Percentiles rank a stretch among this genome's conserved stretches.
phyloP scores from a whole-genome alignment of 2,329 filamentous ascomycete genomes.

The Westerdykella sp. region DNA sequence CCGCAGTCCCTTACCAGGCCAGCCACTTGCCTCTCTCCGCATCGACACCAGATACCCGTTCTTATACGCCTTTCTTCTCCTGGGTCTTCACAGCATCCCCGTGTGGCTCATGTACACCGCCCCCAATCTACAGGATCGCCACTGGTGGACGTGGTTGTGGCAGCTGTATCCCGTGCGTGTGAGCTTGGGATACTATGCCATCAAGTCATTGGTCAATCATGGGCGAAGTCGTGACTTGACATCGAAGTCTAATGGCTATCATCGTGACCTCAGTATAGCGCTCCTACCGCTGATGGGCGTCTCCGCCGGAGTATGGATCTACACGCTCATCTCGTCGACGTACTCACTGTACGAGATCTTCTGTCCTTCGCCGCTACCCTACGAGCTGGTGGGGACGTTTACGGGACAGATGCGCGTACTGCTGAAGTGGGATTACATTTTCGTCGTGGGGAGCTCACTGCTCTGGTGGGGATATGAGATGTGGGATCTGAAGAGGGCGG shows the following conservation, averaged over 20 bases:
- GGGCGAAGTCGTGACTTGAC: not conserved
- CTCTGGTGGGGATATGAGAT: slow-evolving; percentile 2
- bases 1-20: not conserved
- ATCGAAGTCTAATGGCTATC: slow-evolving; percentile 1
- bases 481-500: not conserved
- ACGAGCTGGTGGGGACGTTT: slow-evolving; percentile 1
- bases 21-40: not conserved
- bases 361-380: slow-evolving; percentile 1
- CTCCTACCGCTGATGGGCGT: slow-evolving; percentile 6
- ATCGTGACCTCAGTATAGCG: slow-evolving; percentile 1
- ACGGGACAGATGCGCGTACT: slow-evolving; percentile 6
- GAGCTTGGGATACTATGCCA: slow-evolving; percentile 3
- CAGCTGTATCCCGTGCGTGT: slow-evolving; percentile 10
- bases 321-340: slow-evolving; percentile 4
- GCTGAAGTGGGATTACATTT: slow-evolving; percentile 8
- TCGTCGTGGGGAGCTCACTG: slow-evolving; percentile 1
- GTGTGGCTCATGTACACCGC: slow-evolving; percentile 4
- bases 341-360: slow-evolving; percentile 8
- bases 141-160: slow-evolving; percentile 14
- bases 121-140: slow-evolving; percentile 3
- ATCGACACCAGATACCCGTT: slow-evolving; percentile 4
- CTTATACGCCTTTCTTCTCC: slow-evolving; percentile 2
- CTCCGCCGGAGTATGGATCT: slow-evolving; percentile 4
- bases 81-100: slow-evolving; percentile 5
- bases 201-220: not conserved